Conservation (phyloP, 192 early-diverging fungal genomes). For the Lunasporangiospora selenospora region DNA sequence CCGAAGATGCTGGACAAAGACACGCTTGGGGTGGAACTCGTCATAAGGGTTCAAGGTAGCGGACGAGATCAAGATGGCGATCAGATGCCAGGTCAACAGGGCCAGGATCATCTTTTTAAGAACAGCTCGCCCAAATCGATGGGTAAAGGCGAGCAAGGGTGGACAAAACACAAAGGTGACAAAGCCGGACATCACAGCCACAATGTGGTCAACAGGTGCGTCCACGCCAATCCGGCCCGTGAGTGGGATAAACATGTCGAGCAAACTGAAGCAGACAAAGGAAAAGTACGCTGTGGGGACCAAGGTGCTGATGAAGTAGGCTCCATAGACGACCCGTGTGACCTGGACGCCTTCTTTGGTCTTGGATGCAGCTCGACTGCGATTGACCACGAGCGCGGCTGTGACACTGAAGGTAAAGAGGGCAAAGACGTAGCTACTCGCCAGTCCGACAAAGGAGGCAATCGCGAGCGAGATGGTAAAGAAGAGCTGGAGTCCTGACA, state of each 20-base stretch:
- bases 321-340: slow-evolving; percentile 22
- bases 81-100: slow-evolving; percentile 33
- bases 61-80: slow-evolving; percentile 38
- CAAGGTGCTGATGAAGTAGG: slow-evolving; percentile 37
- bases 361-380: neutral
- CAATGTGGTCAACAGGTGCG: slow-evolving; percentile 67
- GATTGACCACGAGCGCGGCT: slow-evolving; percentile 32
- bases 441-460: slow-evolving; percentile 44
- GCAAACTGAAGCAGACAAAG: slow-evolving; percentile 45
- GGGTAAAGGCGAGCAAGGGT: slow-evolving; percentile 55
- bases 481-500: slow-evolving; percentile 24
- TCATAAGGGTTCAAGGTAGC: slow-evolving; percentile 61
- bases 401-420: slow-evolving; percentile 41
- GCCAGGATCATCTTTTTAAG: slow-evolving; percentile 19
- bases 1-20: slow-evolving; percentile 62
- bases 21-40: slow-evolving; percentile 66
- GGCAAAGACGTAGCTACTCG: slow-evolving; percentile 53
- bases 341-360: neutral
- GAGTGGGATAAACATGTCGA: slow-evolving; percentile 71
- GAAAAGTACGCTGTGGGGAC: slow-evolving; percentile 39
- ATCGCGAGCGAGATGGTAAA: slow-evolving; percentile 6
- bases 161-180: slow-evolving; percentile 49
- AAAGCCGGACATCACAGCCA: slow-evolving; percentile 59
- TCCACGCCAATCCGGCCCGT: slow-evolving; percentile 71
- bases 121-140: slow-evolving; percentile 50